Conservation (phyloP, 78 protist species). For the Anaeramoeba ignava region DNA sequence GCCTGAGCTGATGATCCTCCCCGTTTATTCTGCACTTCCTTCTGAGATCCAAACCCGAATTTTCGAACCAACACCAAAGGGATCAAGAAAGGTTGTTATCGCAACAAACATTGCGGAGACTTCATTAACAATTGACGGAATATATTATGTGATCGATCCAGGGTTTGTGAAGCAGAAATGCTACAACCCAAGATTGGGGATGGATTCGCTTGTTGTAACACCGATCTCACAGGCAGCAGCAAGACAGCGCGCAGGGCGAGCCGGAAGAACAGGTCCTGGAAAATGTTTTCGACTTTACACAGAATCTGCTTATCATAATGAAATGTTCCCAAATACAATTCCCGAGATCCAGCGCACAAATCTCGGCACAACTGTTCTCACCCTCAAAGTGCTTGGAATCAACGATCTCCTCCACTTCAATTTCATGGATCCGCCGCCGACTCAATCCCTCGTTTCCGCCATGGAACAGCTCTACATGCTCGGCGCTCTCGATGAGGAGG, state of each 20-base stretch:
- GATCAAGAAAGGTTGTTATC: slow-evolving; percentile 42
- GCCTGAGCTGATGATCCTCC: slow-evolving; percentile 76
- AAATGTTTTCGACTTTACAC: slow-evolving; percentile 96
- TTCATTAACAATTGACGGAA: slow-evolving; percentile 28
- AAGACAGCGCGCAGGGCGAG: not conserved
- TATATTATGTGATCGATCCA: slow-evolving; percentile 70
- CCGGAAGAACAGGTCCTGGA: slow-evolving; percentile 93
- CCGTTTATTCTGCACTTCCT: slow-evolving; percentile 81
- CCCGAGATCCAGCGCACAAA: slow-evolving; percentile 99
- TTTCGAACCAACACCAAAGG: slow-evolving; percentile 85
- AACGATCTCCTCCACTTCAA: slow-evolving; percentile 85
- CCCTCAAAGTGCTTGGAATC: slow-evolving; percentile 68
- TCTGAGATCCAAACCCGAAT: slow-evolving; percentile 77
- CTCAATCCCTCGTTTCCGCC: slow-evolving; percentile 66
- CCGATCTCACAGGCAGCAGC: slow-evolving; percentile 75
- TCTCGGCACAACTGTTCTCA: slow-evolving; percentile 78
- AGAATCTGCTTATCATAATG: slow-evolving; percentile 80
- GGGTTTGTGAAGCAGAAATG: slow-evolving; percentile 76
- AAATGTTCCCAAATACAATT: slow-evolving; percentile 75
- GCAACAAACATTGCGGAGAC: slow-evolving; percentile 67
- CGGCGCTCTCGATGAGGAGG: slow-evolving; percentile 94
- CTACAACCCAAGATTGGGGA: slow-evolving; percentile 82
- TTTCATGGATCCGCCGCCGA: slow-evolving; percentile 97
- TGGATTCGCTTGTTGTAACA: slow-evolving; percentile 82
- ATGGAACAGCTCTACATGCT: slow-evolving; percentile 67